Conservation (phyloP, 176 grass and related monocot species). For the Leersia perrieri region DNA sequence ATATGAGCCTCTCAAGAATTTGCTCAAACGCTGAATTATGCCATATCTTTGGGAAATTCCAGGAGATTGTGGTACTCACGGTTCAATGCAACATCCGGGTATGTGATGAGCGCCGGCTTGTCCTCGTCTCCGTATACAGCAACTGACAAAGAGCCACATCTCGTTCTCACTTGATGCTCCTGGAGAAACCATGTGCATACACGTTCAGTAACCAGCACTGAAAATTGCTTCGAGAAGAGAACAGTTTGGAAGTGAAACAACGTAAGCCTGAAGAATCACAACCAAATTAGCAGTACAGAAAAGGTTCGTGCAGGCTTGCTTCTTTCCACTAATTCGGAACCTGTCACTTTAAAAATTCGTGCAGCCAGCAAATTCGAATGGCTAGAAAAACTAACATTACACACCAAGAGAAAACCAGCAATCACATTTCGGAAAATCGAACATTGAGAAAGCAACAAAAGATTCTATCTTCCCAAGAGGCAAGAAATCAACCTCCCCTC, state of each 20-base stretch:
- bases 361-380: no score
- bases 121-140: constrained; percentile 67
- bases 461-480: not conserved
- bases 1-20: not conserved
- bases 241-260: not conserved
- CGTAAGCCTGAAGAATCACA: not conserved
- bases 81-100: constrained; percentile 70
- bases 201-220: not conserved
- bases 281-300: not conserved
- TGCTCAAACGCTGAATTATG: not conserved
- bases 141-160: constrained; percentile 52
- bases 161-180: constrained; percentile 68
- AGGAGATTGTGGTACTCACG: not conserved
- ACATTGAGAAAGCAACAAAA: not conserved
- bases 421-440: not conserved
- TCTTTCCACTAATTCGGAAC: not conserved
- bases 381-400: no score
- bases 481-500: not conserved
- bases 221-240: not conserved
- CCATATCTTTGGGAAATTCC: not conserved
- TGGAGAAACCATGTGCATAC: constrained; percentile 5
- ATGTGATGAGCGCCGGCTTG: constrained; percentile 61
- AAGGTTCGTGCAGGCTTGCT: not conserved
- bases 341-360: not conserved
- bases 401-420: no score